Conservation (phyloP, 2,329 filamentous ascomycete genomes). For the Fusarium tjaetaba region DNA sequence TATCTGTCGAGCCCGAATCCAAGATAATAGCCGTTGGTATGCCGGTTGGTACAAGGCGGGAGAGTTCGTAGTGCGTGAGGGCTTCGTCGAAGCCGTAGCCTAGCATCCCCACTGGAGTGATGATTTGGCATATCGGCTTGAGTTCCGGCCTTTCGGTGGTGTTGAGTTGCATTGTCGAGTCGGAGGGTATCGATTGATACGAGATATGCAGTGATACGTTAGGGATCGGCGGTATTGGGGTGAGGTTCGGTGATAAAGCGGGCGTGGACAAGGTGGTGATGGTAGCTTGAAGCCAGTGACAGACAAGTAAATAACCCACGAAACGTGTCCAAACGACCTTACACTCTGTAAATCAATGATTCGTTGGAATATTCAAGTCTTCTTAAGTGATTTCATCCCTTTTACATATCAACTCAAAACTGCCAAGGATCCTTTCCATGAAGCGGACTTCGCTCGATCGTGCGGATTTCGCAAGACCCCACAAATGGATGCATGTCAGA, state of each 20-base stretch:
- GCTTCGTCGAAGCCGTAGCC: conserved; percentile 58
- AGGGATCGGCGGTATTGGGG: neutral
- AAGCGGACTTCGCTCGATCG: neutral
- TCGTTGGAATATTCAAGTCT: fast-evolving
- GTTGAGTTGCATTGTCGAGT: neutral
- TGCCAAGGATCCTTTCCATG: neutral
- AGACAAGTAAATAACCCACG: fast-evolving
- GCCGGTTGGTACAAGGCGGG: conserved; percentile 39
- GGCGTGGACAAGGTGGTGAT: no score
- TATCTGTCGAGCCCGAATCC: conserved; percentile 50
- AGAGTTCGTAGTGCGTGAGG: conserved; percentile 41
- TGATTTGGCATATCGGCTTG: conserved; percentile 42
- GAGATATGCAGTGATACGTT: neutral
- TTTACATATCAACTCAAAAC: neutral
- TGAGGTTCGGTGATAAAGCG: neutral
- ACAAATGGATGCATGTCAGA: neutral
- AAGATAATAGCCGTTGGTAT: conserved; percentile 49
- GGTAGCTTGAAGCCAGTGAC: fast-evolving
- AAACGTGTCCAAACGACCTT: fast-evolving
- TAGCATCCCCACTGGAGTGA: conserved; percentile 60
- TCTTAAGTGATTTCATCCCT: neutral
- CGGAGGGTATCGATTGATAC: no score
- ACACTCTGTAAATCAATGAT: fast-evolving
- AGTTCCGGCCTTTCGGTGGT: neutral
- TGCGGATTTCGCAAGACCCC: neutral